These are phyloP conservation scores for Aspergillus diversus DNA, from an alignment of 495 filamentous ascomycete species.

Conservation along the genomic window DNA sequence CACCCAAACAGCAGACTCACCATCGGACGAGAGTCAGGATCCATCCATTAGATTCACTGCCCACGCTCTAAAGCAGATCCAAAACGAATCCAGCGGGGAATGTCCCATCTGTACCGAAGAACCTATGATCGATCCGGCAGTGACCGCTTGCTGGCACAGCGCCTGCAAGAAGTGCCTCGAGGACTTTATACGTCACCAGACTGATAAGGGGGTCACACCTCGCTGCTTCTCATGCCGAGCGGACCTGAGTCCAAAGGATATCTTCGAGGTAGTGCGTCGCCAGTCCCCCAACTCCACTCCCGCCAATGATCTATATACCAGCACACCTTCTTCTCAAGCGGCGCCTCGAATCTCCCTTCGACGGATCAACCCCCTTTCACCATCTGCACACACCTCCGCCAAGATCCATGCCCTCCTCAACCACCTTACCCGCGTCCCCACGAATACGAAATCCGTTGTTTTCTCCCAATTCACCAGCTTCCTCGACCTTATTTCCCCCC, in stretches of 20 bases:
- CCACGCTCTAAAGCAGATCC: conserved; percentile 86
- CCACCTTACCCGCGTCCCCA: conserved; percentile 69
- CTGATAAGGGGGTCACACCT: conserved; percentile 70
- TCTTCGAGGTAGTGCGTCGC: conserved; percentile 85
- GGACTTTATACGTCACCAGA: conserved; percentile 86
- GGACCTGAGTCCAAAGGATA: conserved; percentile 76
- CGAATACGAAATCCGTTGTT: conserved; percentile 83
- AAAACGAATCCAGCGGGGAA: conserved; percentile 82
- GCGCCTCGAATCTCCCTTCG: conserved; percentile 76
- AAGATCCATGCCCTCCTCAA: conserved; percentile 82
- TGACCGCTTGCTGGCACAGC: conserved; percentile 95
- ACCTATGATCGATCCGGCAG: conserved; percentile 89
- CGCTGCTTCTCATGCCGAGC: conserved; percentile 89
- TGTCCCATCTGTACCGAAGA: conserved; percentile 95
- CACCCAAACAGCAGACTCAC: conserved; percentile 66
- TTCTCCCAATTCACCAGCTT: conserved; percentile 98
- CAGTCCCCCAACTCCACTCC: conserved; percentile 33
- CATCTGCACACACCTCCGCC: conserved; percentile 64
- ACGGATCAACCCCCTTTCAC: conserved; percentile 72
- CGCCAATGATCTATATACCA: conserved; percentile 35
- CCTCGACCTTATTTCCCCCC: conserved; percentile 83
- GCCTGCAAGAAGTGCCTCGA: conserved; percentile 91
- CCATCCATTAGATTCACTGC: conserved; percentile 68
- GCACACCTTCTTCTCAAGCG: conserved; percentile 39
- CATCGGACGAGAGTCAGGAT: conserved; percentile 41